Base-by-base conservation (phyloP, 192 early-diverging fungal genomes). In the Thamnidium elegans region DNA sequence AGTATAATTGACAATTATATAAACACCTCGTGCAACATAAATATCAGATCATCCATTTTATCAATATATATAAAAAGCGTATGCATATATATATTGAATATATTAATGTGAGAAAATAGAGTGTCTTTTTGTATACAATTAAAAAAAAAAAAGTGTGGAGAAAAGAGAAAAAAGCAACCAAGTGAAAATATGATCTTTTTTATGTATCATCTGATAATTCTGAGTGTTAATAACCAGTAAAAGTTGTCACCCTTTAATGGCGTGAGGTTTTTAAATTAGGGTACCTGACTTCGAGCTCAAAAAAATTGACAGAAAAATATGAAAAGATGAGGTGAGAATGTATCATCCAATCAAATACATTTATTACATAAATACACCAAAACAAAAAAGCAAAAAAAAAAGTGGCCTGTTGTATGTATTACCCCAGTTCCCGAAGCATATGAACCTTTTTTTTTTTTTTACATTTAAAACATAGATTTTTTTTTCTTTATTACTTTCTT, bases 321-420 rank as follows among this genome's bases (percentile, higher is more conserved):
- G 26, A 26, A 26, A 34, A 56, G 31, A 56, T 56, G 34, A 56
- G 55, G 55, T 56, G 55, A 56, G 55, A 56, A 56, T 56, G n/a
- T 56, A 39, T 39, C 36, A 36, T n/a, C 55, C 55, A 56, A 56
- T 56, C 17, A 56, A 56, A 56, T 34, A 0, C 7, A 2, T 36
- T 19, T 20, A 56, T 56, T 17, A 11, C 34, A 10, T 56, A 39
- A 39, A 26, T 26, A 26, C 26, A 26, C 3, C 26, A 2, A 26
- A 39, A 39, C 36, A 10, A 30, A 7, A 56, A 55, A 15, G 31
- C 17, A 52, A 52, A 8, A 54, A 32, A 31, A 56, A 56, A 56
- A 56, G 55, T 56, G 55, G 55, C 31, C 55, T 56, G 55, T 56
- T 56, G 31, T 34, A 15, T 56, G n/a, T 39, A 48, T 15, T 48